Percentiles rank a stretch among this genome's conserved stretches.
These are phyloP conservation scores for Macrocybe gigantea DNA, from an alignment of 768 basidiomycete genomes.

Conservation along the genomic window DNA sequence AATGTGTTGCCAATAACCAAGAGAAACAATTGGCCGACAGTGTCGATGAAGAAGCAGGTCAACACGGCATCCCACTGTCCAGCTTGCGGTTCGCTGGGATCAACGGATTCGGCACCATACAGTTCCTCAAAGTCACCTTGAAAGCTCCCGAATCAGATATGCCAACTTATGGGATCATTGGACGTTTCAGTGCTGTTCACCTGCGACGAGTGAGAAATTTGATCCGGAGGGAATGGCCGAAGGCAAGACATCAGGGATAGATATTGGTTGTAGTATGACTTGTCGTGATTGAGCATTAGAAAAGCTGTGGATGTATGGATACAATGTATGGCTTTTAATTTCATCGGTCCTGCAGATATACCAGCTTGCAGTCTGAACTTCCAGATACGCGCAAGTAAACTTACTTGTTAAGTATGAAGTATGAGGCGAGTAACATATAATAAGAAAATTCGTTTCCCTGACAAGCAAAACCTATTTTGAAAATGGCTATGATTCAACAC, in stretches of 20 bases:
- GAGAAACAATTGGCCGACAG: constrained; percentile 38
- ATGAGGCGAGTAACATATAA: constrained; percentile 89
- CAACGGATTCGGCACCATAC: constrained; percentile 53
- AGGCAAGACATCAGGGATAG: constrained; percentile 82
- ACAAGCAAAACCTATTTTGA: constrained; percentile 67
- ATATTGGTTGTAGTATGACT: constrained; percentile 60
- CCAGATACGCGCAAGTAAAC: constrained; percentile 10
- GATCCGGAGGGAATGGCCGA: constrained; percentile 58
- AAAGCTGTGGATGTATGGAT: constrained; percentile 90
- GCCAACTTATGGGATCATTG: background rate
- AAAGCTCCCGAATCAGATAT: constrained; percentile 4
- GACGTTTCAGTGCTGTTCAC: constrained; percentile 26
- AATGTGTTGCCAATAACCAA: background rate
- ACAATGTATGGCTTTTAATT: constrained; percentile 67
- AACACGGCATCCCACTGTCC: constrained; percentile 86
- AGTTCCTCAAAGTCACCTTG: constrained; percentile 91
- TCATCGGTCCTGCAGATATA: constrained; percentile 47
- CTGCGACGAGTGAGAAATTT: constrained; percentile 83
- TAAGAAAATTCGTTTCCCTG: constrained; percentile 97
- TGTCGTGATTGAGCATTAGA: constrained; percentile 64
- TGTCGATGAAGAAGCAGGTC: constrained; percentile 98
- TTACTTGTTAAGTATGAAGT: constrained; percentile 83
- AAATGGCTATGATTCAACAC: background rate
- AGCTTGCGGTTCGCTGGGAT: constrained; percentile 57
- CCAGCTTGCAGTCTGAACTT: background rate